Base-by-base conservation (phyloP, 495 filamentous ascomycete genomes). In the Daldinia childiae region DNA sequence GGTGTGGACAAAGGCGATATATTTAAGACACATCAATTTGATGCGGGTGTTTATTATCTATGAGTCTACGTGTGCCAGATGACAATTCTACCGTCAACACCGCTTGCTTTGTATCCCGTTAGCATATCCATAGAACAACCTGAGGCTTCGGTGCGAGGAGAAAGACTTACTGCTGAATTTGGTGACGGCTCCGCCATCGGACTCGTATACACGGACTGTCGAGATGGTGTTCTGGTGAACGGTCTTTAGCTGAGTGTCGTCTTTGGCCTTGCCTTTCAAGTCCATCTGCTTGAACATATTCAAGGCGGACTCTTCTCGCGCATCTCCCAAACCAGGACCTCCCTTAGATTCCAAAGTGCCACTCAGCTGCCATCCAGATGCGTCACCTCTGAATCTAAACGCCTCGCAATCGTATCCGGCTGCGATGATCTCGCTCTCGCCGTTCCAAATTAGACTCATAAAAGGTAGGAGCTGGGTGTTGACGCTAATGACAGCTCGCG, bases 241-340 rank as follows among this genome's bases (percentile, higher is more conserved):
- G 6, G 95, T 98, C 82, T 95, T 97, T 66, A 98, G 84, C 81
- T 95, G 92, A 7, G 93, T 97, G 77, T 98, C 93, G 69, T 93
- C 93, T 72, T 90, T 90, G 24, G 85, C 80, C 81, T 97, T 96
- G 39, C 95, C 95, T 84, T 94, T 97, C 66, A 98, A 84, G 78
- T 99, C 95, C 96, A 99, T 97, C 82, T 97, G 94, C 77, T 88
- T 88, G 86, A 99, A 99, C 96, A 98, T 98, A 78, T 98, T 97
- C 77, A 98, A 84, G n/a, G 95, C 95, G 72, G 90, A 93, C 66
- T 89, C 86, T 76, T 88, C 86, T 50, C 85, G 77, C 39, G 78
- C 76, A 39, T 81, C 79, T 52, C 82, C 79, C 56, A 78, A 63
- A 52, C 82, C 81, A 19, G 84, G 79, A 87, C 92, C 80, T 87